Base-by-base conservation (phyloP, 148 eudicot species). In the Rhododendron ovatum region DNA sequence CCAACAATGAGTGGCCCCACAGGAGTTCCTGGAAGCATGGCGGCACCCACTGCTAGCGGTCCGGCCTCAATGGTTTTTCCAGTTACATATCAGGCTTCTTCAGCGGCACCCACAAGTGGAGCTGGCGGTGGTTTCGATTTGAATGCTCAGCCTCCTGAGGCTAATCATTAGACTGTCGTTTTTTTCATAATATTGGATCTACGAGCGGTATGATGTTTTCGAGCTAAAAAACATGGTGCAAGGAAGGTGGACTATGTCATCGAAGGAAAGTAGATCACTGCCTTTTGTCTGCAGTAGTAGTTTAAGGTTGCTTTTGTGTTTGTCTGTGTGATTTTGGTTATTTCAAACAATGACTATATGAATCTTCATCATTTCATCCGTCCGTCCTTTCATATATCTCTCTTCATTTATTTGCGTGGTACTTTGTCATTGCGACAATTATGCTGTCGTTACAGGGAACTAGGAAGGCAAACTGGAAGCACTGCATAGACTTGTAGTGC, bases 1-100 rank as follows among this genome's bases (percentile, higher is more conserved):
- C 93, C 93, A 73, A 71, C 91, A 33, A 61, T 85, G 88, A 86
- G 57, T 80, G 85, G 83, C 61, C 90, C 89, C 10, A 33, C 91
- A n/a, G 85, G 90, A 55, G 88, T 81, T 76, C 93, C 92, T 35
- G 93, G 90, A 45, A 35, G 76, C 79, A 26, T 71, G 6, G 7
- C 3, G 51, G 7, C 37, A 17, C 84, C 88, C 39, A 14, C 86
- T 80, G 63, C 86, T 33, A 57, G 82, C 84, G 63, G 84, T 37
- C 17, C 84, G 28, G 22, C 83, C 8, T 84, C 86, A 33, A 84
- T 84, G 86, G 75, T 80, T 74, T 48, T 74, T 63, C 86, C 88
- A 28, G 43, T 12, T 78, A 79, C 74, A 77, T 86, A 88, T 86
- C 88, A 88, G 85, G 41, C 88, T 81, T 69, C 79, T 65, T 78